phyloP scores from a whole-genome alignment of 371 early-diverging fungal genomes.

The Actinomortierella ambigua region DNA sequence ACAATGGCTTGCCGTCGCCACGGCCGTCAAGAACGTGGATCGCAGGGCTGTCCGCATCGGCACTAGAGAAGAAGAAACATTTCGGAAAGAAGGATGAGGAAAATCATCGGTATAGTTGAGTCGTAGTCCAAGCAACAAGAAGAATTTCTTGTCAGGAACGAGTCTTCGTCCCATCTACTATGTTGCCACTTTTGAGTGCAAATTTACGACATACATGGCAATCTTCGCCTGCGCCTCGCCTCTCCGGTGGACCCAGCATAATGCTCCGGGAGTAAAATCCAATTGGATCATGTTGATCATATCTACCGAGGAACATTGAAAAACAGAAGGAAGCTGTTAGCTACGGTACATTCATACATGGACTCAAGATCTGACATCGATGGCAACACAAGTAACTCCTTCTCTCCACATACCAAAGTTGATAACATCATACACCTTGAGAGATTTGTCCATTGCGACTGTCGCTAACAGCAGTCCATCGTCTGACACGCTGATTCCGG shows the following conservation, averaged over 20 bases:
- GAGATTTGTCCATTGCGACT: conserved; percentile 78
- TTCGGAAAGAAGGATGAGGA: neutral
- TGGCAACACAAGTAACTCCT: neutral
- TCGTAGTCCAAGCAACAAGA: too few relatives aligned
- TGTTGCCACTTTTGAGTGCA: too few relatives aligned
- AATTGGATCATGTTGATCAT: conserved; percentile 95
- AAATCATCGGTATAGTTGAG: too few relatives aligned
- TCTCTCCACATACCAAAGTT: conserved; percentile 75
- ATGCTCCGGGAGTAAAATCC: conserved; percentile 72
- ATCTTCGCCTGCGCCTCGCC: conserved; percentile 83
- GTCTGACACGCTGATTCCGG: conserved; percentile 66
- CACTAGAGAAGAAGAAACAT: conserved; percentile 46
- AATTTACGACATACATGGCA: conserved; percentile 63
- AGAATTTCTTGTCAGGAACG: too few relatives aligned
- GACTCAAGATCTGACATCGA: neutral
- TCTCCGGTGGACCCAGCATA: conserved; percentile 88
- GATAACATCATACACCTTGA: conserved; percentile 94
- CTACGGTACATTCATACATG: neutral
- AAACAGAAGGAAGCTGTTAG: neutral
- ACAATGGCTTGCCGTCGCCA: conserved; percentile 66
- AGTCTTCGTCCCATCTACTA: too few relatives aligned
- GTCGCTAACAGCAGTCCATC: conserved; percentile 88
- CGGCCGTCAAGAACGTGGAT: conserved; percentile 89
- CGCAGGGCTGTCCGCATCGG: conserved; percentile 71
- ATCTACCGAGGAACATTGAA: conserved; percentile 62